Evolutionary conservation across 2,329 filamentous ascomycete genomes (phyloP), one percentile per base, ranked within the genome.

Genomic region (Didymella pomorum): DNA sequence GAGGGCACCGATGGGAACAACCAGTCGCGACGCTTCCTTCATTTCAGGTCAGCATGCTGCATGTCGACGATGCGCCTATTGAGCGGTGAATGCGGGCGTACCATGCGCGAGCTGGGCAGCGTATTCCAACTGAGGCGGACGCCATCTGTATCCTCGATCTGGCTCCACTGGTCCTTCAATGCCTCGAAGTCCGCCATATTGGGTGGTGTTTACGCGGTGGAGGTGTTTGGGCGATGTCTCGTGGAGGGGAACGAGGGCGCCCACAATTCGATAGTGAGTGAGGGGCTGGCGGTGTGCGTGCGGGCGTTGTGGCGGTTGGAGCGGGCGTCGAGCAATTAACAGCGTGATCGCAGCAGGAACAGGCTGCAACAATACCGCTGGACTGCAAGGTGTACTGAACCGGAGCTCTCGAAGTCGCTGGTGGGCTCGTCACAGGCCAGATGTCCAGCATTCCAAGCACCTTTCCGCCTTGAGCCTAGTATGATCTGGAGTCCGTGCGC

Each of bases 51-150:
- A 74, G 71, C 67, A 64, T 70, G 67, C 56, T 59, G 26, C 49
- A 44, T 50, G 45, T 50, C 42, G 56, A 49, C 56, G 35, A n/a
- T 47, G 50, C 56, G 46, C 56, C 39, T 50, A 18, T 58, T 33
- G 39, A 46, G 45, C 57, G 45, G 26, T 57, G 57, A 42, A 41
- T 31, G 52, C 52, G 20, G 47, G 39, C 9, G 25, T 72, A 78
- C 93, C 93, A 99, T 97, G 77, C 95, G 92, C 74, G 94, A 94
- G 82, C 93, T 97, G 48, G 95, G 95, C 74, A 99, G 96, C 61
- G 96, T 96, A 78, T 99, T 99, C 95, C 95, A 99, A 80, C 94
- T 97, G 67, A 99, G 85, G 64, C 95, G 89, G 73, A 98, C 87
- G 61, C 95, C 95, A 87, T 99, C 95, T 69, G 92, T 89, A 75